phyloP scores from a whole-genome alignment of 2,329 filamentous ascomycete species.

The Dactylellina parvicollis region DNA sequence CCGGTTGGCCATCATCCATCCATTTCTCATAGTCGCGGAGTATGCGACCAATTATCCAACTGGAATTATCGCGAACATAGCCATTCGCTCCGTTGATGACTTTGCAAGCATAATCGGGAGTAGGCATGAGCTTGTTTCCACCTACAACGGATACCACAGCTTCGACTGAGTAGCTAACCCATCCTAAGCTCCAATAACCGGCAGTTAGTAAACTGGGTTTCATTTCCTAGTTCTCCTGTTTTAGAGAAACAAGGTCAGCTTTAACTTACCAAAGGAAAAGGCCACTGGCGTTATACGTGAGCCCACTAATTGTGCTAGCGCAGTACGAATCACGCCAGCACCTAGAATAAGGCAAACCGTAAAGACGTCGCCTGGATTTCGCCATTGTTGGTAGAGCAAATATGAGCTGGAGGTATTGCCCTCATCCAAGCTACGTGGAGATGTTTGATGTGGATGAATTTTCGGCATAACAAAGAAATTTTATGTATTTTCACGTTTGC shows the following conservation, averaged over 20 bases:
- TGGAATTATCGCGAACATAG: slow-evolving; percentile 61
- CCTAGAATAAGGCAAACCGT: slow-evolving; percentile 60
- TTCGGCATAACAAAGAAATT: background rate
- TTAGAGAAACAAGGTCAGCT: background rate
- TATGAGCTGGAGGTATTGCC: background rate
- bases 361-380: slow-evolving; percentile 55
- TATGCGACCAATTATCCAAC: slow-evolving; percentile 63
- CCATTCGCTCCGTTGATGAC: slow-evolving; percentile 62
- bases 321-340: slow-evolving; percentile 59
- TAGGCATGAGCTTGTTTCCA: slow-evolving; percentile 59
- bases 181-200: slow-evolving; percentile 52
- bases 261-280: slow-evolving; percentile 58
- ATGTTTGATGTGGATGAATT: background rate
- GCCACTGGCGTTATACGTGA: slow-evolving; percentile 57
- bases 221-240: slow-evolving; percentile 5
- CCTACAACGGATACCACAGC: slow-evolving; percentile 57
- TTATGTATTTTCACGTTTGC: no score
- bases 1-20: slow-evolving; percentile 42
- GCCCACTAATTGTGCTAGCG: slow-evolving; percentile 59
- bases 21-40: slow-evolving; percentile 62
- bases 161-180: slow-evolving; percentile 57
- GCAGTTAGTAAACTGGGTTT: background rate
- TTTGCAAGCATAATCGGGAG: slow-evolving; percentile 59
- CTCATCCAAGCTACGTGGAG: background rate
- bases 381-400: slow-evolving; percentile 29